Base-by-base conservation (phyloP, 306 rosid genomes). In the Ceratonia siliqua region DNA sequence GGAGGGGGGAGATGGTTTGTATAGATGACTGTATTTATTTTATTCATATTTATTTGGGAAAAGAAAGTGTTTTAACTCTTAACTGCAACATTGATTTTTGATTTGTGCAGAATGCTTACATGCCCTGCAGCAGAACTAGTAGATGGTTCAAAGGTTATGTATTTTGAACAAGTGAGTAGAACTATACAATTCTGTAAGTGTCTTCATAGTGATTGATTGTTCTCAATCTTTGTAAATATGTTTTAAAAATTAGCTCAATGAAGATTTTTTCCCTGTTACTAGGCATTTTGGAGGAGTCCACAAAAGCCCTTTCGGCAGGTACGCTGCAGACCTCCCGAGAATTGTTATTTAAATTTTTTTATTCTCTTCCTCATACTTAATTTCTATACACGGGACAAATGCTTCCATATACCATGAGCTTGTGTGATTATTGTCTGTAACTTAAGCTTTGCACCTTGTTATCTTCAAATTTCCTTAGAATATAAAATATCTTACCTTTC, bases 201-300 rank as follows among this genome's bases (percentile, higher is more conserved):
- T 22, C 72, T 53, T 58, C 11, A 17, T 38, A 21, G 20, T 36
- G 22, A 21, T 5, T 58, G 11, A 55, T 75, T 46, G 28, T 58
- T 45, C 35, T 24, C 36, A 20, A 27, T 72, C 4, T 15, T 24
- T 53, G 58, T 33, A 53, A 17, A 58, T 13, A 46, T 65, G 61
- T 22, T 8, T 14, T 62, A 30, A 48, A 12, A 6, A 20, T 71
- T 43, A 32, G 65, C 48, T 76, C 74, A 66, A 32, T 53, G 20
- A 28, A 14, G 50, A 0, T 81, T 78, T 83, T 77, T 15, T 74
- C 57, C 73, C 3, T 76, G 49, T 42, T 84, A 72, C 41, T 75
- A 93, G 98, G 98, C 98, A 64, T 93, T 93, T 77, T 86, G 96
- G 93, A 93, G 98, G 83, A 93, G 85, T 85, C 96, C 98, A 35